Evolutionary conservation across 345 rosid genomes (phyloP).

Genomic region (Citrus medica): DNA sequence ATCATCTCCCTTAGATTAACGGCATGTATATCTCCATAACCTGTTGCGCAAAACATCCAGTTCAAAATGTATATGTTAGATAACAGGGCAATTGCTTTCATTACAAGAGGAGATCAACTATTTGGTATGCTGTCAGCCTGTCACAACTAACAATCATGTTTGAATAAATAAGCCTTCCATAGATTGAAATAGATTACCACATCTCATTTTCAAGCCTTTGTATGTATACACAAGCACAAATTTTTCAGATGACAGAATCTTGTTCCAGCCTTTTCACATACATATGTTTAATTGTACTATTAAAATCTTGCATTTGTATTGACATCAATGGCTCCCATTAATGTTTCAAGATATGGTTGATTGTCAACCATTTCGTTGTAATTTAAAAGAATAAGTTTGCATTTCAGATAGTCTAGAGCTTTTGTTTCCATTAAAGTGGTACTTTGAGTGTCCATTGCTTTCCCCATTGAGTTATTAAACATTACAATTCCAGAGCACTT

Average conservation of each 20-base stretch:
- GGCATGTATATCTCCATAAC: slow-evolving; percentile 98
- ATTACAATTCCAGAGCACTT: neutral
- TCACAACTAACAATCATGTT: neutral
- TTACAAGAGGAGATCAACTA: neutral
- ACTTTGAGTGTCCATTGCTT: neutral
- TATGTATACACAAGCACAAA: neutral
- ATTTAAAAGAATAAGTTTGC: neutral
- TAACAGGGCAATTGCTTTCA: neutral
- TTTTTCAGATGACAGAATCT: neutral
- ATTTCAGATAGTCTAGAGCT: neutral
- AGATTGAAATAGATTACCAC: neutral
- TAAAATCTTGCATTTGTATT: neutral
- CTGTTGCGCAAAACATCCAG: slow-evolving; percentile 33
- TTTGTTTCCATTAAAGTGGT: neutral
- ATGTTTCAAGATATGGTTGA: neutral
- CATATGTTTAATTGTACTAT: neutral
- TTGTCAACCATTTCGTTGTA: neutral
- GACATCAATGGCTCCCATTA: neutral
- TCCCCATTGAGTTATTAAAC: neutral
- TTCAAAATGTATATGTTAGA: neutral
- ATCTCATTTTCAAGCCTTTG: neutral
- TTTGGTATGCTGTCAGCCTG: neutral
- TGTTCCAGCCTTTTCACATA: neutral
- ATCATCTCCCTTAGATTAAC: slow-evolving; percentile 97
- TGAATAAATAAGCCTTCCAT: neutral